These are phyloP conservation scores for Cucurbita argyrosperma DNA, from an alignment of 306 rosid genomes.

Conservation along the genomic window DNA sequence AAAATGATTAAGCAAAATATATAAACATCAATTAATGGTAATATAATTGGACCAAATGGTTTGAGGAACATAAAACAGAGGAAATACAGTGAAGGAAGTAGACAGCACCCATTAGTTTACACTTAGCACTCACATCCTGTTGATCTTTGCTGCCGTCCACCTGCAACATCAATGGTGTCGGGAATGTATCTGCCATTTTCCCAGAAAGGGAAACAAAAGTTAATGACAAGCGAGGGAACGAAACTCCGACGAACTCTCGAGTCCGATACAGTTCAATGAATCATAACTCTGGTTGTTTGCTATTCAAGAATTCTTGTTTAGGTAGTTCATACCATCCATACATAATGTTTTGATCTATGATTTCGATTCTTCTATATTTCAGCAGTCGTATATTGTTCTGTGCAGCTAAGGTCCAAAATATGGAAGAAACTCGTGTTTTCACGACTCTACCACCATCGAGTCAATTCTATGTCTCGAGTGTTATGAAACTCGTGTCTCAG, in stretches of 20 bases:
- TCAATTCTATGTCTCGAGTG: not conserved
- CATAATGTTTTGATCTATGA: too few relatives aligned
- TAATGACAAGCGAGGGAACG: not conserved
- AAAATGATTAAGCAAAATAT: not conserved
- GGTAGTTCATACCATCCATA: too few relatives aligned
- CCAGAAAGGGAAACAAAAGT: not conserved
- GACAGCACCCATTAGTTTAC: not conserved
- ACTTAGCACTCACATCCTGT: constrained; percentile 78
- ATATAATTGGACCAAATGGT: not conserved
- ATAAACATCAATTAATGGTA: constrained; percentile 3
- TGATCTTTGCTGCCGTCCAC: constrained; percentile 79
- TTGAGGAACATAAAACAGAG: not conserved
- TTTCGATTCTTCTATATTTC: too few relatives aligned
- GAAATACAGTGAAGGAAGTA: not conserved
- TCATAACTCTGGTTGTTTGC: too few relatives aligned
- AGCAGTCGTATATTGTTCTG: too few relatives aligned
- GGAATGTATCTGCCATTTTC: constrained; percentile 59
- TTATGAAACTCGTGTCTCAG: not conserved
- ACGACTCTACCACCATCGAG: too few relatives aligned
- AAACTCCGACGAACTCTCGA: not conserved
- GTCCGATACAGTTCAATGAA: too few relatives aligned
- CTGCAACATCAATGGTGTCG: constrained; percentile 66
- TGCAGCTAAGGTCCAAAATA: too few relatives aligned
- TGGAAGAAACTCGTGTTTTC: too few relatives aligned
- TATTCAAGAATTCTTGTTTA: not conserved